Evolutionary conservation across 1,284 basidiomycete genomes (phyloP), one percentile per base, ranked within the genome.

Genomic region (Earliella scabrosa): DNA sequence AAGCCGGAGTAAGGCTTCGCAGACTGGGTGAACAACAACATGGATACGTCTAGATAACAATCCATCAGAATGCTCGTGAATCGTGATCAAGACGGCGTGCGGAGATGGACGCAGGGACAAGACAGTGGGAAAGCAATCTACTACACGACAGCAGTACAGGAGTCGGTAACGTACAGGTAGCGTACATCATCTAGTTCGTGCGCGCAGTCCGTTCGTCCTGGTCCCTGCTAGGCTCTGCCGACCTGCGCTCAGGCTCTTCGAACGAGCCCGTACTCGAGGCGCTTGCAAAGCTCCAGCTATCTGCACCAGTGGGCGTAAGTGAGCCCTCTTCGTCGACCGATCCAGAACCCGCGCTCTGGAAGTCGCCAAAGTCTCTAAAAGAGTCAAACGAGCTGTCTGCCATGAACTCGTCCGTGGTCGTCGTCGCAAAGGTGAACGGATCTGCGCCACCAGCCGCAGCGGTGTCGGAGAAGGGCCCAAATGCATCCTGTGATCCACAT

Each of bases 331-430:
- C 64, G 47, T 66, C 72, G 52, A 72, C 50, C 43, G 66, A 63
- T 6, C 54, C 63, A 9, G 68, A 67, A 31, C 66, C 75, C 0
- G 77, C 81, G 51, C 76, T 78, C 62, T 90, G 89, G 66, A 93
- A 93, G 58, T 92, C 91, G 10, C 88, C 88, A 69, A 93, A 92
- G 63, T 91, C 90, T 26, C 85, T 85, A 65, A 87, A 88, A 23
- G 77, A 78, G 39, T 87, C 86, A 62, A 88, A 87, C 2, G 83
- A 82, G 2, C 81, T 77, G 20, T 58, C 60, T 26, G 87, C 83
- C 20, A 84, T 83, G 63, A 60, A 68, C 60, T 54, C 78, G 56
- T 82, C 85, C 0, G 82, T 78, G 53, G 83, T 79, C 4, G 80
- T 80, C 0, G 84, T 77, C 2, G 80, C 75, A 68, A 84, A 85